Conservation (phyloP, 108 stramenopile genomes). For the Pseudonitzschia multiseries region DNA sequence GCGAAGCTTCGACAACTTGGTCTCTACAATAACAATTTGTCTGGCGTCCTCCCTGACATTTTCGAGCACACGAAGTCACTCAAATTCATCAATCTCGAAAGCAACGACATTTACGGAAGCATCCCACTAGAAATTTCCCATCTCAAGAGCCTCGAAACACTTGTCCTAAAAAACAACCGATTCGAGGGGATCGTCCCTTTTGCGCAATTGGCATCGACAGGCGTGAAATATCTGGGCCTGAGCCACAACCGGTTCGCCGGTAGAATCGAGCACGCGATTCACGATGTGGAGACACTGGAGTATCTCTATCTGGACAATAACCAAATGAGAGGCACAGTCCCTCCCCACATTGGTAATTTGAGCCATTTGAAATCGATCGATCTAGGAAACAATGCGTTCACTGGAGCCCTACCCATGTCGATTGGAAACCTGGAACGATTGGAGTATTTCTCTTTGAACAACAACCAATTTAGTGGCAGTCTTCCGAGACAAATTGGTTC, state of each 20-base stretch:
- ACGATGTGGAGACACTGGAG: slow-evolving; percentile 40
- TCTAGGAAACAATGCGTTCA: slow-evolving; percentile 50
- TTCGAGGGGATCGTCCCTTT: slow-evolving; percentile 48
- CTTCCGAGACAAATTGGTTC: slow-evolving; percentile 38
- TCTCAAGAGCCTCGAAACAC: slow-evolving; percentile 30
- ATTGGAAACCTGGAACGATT: slow-evolving; percentile 48
- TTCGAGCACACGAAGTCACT: slow-evolving; percentile 33
- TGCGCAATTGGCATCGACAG: slow-evolving; percentile 40
- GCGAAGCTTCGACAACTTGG: slow-evolving; percentile 54
- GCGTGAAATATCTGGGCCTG: slow-evolving; percentile 53
- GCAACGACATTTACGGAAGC: slow-evolving; percentile 48
- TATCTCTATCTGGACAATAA: slow-evolving; percentile 70
- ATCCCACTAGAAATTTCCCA: slow-evolving; percentile 48
- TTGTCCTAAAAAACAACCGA: slow-evolving; percentile 55
- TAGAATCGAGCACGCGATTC: slow-evolving; percentile 35
- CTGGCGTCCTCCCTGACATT: slow-evolving; percentile 52
- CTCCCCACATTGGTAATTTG: slow-evolving; percentile 43
- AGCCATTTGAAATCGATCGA: slow-evolving; percentile 31
- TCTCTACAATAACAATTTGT: slow-evolving; percentile 56
- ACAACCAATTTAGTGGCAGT: slow-evolving; percentile 45
- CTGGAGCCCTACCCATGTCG: slow-evolving; percentile 48
- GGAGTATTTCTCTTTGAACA: slow-evolving; percentile 45
- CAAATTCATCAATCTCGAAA: slow-evolving; percentile 42
- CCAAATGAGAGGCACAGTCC: slow-evolving; percentile 53
- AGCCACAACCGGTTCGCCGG: slow-evolving; percentile 66